Conservation (phyloP, 768 basidiomycete genomes). For the Collybia mongolica region DNA sequence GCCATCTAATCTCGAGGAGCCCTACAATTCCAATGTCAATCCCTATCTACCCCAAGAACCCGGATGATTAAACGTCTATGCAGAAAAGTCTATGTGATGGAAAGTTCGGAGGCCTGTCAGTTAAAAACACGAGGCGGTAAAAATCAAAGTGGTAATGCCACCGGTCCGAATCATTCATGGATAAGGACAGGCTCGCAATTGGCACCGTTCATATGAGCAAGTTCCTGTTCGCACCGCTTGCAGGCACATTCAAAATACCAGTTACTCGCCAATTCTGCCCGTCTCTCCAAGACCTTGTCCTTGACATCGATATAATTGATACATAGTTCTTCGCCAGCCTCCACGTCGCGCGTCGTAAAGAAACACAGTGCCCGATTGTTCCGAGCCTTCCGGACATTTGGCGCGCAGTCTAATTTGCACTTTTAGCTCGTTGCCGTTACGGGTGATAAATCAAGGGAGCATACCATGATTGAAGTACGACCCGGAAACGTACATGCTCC, state of each 20-base stretch:
- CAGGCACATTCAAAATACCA: slow-evolving; percentile 62
- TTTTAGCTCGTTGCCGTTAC: not conserved
- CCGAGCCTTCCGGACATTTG: slow-evolving; percentile 49
- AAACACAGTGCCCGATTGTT: slow-evolving; percentile 45
- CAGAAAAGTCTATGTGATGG: not conserved
- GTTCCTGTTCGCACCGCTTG: slow-evolving; percentile 37
- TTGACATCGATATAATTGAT: slow-evolving; percentile 52
- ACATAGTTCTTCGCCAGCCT: slow-evolving; percentile 53
- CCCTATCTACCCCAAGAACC: too few relatives aligned
- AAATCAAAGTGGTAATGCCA: not conserved
- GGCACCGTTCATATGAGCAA: slow-evolving; percentile 8
- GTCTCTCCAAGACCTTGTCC: slow-evolving; percentile 34
- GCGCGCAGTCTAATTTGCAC: slow-evolving; percentile 59
- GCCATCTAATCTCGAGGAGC: too few relatives aligned
- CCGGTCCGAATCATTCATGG: not conserved
- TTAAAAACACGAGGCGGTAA: not conserved
- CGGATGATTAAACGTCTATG: too few relatives aligned
- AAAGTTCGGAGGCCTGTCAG: not conserved
- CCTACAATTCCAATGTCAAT: too few relatives aligned
- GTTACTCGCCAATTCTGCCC: slow-evolving; percentile 38
- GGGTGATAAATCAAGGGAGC: slow-evolving; percentile 10
- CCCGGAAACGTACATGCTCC: slow-evolving; percentile 57
- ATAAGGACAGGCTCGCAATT: not conserved
- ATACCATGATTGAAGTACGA: slow-evolving; percentile 72
- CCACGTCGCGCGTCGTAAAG: slow-evolving; percentile 40